phyloP scores from a whole-genome alignment of 345 rosid species.

The Clausena lansium region DNA sequence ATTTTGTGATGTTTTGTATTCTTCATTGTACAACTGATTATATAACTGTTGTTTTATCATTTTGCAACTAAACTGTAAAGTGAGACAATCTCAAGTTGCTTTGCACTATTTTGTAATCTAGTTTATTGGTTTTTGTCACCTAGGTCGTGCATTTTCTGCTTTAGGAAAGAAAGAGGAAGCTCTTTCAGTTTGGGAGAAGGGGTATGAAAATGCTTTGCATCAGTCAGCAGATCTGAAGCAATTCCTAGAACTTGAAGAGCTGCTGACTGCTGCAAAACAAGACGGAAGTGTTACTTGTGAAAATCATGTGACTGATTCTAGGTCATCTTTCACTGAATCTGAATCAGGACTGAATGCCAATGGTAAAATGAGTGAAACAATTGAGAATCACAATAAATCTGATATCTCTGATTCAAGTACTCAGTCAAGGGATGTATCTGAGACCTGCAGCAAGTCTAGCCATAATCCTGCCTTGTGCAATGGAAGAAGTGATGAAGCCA shows the following conservation, averaged over 20 bases:
- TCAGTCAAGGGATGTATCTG: slow-evolving; percentile 21
- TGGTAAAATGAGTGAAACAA: slow-evolving; percentile 32
- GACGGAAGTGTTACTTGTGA: slow-evolving; percentile 34
- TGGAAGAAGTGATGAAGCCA: slow-evolving; percentile 22
- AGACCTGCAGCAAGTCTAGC: slow-evolving; percentile 14
- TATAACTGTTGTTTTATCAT: neutral
- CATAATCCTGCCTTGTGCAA: slow-evolving; percentile 12
- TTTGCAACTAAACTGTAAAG: neutral
- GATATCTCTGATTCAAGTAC: slow-evolving; percentile 21
- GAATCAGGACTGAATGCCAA: slow-evolving; percentile 23
- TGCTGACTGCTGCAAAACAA: slow-evolving; percentile 49
- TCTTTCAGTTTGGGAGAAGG: slow-evolving; percentile 69
- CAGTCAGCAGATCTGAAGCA: slow-evolving; percentile 88
- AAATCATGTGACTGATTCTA: slow-evolving; percentile 26
- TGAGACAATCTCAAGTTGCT: neutral
- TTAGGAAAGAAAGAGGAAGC: slow-evolving; percentile 85
- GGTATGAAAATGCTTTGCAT: slow-evolving; percentile 56
- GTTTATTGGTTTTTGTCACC: slow-evolving; percentile 19
- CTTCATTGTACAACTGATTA: neutral
- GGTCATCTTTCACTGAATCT: slow-evolving; percentile 19
- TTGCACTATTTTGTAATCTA: slow-evolving; percentile 19
- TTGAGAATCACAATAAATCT: slow-evolving; percentile 23
- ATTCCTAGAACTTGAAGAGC: slow-evolving; percentile 84
- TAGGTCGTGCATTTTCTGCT: slow-evolving; percentile 78
- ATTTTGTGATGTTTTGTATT: neutral